Base-by-base conservation (phyloP, 2,329 filamentous ascomycete genomes). In the Trichoderma arundinaceum region DNA sequence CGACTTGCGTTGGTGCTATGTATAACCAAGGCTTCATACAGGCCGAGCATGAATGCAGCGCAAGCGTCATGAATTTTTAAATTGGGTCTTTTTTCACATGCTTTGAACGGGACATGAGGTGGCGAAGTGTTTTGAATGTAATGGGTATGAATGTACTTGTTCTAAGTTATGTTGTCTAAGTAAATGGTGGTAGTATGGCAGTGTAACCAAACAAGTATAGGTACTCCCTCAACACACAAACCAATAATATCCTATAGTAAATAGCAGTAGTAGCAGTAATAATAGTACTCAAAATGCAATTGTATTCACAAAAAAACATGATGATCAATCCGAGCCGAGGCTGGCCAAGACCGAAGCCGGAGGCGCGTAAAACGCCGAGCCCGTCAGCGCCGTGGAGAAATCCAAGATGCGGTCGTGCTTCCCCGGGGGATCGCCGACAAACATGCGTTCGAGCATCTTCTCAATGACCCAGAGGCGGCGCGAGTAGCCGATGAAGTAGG, bases 401-500 rank as follows among this genome's bases (percentile, higher is more conserved):
- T 87, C 82, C 44, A 88, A 74, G 7, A 87, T 77, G 0, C 80
- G 78, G 74, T 88, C 85, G 73, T 88, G 83, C 67, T 83, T 68
- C 0, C 85, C 85, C 0, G 80, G 78, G 1, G 84, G 85, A 59
- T 81, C 71, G 0, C 85, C 85, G 9, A 86, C 67, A 71, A 87
- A 87, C 84, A 87, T 87, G 2, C 82, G 77, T 68, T 85, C 75
- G 69, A 87, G 69, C 85, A 87, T 88, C 72, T 79, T 80, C 74
- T 87, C 85, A 59, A 84, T 80, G 0, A 87, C 84, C 84, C 84
- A 87, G 9, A 87, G 70, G 10, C 77, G 75, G 28, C 77, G 75
- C 1, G 83, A 81, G 70, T 86, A 86, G 0, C 83, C 84, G 58
- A 86, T 85, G 62, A 86, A 87, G 72, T 87, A 87, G 0, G 85